phyloP scores from a whole-genome alignment of 495 filamentous ascomycete species.

The Podospora conica region DNA sequence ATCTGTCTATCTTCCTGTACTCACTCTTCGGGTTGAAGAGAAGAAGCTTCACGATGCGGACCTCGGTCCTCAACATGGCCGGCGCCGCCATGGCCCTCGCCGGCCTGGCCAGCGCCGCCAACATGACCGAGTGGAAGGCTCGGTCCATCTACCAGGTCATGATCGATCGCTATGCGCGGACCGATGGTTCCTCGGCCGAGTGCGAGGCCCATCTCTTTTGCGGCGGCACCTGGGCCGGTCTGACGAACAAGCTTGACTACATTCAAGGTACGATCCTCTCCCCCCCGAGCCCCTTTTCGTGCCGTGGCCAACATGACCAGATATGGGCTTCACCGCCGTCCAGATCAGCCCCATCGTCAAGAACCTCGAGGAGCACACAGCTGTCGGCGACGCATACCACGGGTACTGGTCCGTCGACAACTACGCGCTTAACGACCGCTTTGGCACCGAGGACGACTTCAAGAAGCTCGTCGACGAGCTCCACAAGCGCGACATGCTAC shows the following conservation, averaged over 20 bases:
- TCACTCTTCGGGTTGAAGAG: background rate
- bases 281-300: background rate
- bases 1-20: too few relatives aligned
- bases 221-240: constrained; percentile 59
- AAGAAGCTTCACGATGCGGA: constrained; percentile 16
- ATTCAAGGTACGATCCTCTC: constrained; percentile 22
- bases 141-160: constrained; percentile 69
- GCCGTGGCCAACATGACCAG: constrained; percentile 34
- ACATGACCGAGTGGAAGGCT: constrained; percentile 49
- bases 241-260: constrained; percentile 30
- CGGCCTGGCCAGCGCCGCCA: constrained; percentile 22
- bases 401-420: constrained; percentile 71
- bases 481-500: constrained; percentile 59
- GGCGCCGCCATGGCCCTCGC: constrained; percentile 22
- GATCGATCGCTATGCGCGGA: constrained; percentile 67
- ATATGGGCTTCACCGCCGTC: constrained; percentile 74
- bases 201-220: constrained; percentile 60
- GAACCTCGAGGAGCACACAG: constrained; percentile 48
- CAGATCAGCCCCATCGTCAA: constrained; percentile 75
- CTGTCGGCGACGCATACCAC: constrained; percentile 57
- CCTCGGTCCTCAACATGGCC: constrained; percentile 19
- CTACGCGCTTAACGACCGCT: constrained; percentile 57
- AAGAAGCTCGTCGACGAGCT: constrained; percentile 52
- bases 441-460: constrained; percentile 60
- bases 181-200: constrained; percentile 51